Evolutionary conservation across 768 basidiomycete species (phyloP).

Genomic region (Phylloporus sp.): DNA sequence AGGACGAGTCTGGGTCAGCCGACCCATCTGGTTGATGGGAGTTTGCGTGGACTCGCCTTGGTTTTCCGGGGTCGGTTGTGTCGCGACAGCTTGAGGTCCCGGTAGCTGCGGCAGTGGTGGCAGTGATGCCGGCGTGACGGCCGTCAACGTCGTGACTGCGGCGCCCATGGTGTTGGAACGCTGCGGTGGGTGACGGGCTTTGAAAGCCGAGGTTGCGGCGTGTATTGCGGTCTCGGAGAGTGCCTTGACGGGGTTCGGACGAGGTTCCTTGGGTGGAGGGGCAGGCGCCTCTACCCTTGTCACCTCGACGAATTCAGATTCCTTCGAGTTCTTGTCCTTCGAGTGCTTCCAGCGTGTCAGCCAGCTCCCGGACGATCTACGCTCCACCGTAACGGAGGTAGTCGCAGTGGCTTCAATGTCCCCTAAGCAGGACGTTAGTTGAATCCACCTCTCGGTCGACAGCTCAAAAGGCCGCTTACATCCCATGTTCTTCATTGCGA

Average conservation of each 20-base stretch:
- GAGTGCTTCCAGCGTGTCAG: constrained; percentile 44
- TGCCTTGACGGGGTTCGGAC: constrained; percentile 33
- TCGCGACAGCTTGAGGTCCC: constrained; percentile 7
- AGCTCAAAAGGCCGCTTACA: constrained; percentile 46
- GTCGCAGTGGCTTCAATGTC: constrained; percentile 56
- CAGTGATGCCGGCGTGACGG: constrained; percentile 7
- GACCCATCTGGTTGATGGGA: not conserved
- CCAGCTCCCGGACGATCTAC: constrained; percentile 46
- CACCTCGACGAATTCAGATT: constrained; percentile 30
- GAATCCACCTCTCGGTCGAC: not conserved
- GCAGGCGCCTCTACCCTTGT: constrained; percentile 19
- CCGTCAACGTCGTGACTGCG: constrained; percentile 13
- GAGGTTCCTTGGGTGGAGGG: constrained; percentile 28
- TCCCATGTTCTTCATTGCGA: constrained; percentile 77
- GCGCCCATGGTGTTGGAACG: constrained; percentile 29
- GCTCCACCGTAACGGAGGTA: constrained; percentile 56
- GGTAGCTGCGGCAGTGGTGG: constrained; percentile 14
- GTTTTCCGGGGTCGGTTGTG: constrained; percentile 9
- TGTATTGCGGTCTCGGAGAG: constrained; percentile 30
- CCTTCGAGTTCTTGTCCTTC: constrained; percentile 32
- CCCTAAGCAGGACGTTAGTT: constrained; percentile 41
- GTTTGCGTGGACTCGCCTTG: constrained; percentile 14
- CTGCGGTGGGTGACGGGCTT: constrained; percentile 24
- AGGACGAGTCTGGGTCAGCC: not conserved
- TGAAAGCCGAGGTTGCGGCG: constrained; percentile 28